Base-by-base conservation (phyloP, 2,329 filamentous ascomycete genomes). In the Bipolaris gigantea region DNA sequence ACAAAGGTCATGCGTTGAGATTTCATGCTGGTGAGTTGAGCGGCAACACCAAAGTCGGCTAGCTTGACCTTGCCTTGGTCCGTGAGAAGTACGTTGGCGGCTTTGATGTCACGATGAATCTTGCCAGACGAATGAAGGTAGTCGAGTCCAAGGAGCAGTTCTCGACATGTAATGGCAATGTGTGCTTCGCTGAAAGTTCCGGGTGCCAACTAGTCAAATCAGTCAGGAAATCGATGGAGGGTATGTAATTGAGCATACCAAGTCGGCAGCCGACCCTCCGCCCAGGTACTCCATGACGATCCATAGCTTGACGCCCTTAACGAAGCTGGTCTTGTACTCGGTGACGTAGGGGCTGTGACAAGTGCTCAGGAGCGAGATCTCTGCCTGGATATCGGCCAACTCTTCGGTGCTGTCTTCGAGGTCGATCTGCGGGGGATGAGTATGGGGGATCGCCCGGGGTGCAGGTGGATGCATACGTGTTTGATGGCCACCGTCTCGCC, bases 281-380 rank as follows among this genome's bases (percentile, higher is more conserved):
- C 94, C 94, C 10, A 99, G 80, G 71, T 89, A 99, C 76, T 99
- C 94, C 94, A 99, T 99, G 54, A 97, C 91, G 71, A 99, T 99
- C 94, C 94, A 99, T 80, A 99, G 80, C 77, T 97, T 99, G 73
- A 92, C 89, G 23, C 94, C 94, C 64, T 90, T 86, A n/a, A 97
- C 83, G 74, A 97, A 99, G 71, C 92, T 97, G 19, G 90, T 89
- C 74, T 92, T 95, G 81, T 99, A 99, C 73, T 96, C 90, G 15
- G 94, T 97, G 64, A 99, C 92, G 75, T 89, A 95, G 43, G 89
- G 89, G 73, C 92, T 97, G 63, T 89, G 89, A 79, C 94, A 99
- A 48, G 94, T 97, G 76, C 92, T 94, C 57, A 99, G 82, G 32
- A 99, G 89, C 2, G 91, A 89, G 64, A 99, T 97, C 73, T 99